A percentile compares a stretch with the other conserved stretches of the same genome.
Conservation (phyloP, 345 rosid genomes). For the Schrenkiella parvula region DNA sequence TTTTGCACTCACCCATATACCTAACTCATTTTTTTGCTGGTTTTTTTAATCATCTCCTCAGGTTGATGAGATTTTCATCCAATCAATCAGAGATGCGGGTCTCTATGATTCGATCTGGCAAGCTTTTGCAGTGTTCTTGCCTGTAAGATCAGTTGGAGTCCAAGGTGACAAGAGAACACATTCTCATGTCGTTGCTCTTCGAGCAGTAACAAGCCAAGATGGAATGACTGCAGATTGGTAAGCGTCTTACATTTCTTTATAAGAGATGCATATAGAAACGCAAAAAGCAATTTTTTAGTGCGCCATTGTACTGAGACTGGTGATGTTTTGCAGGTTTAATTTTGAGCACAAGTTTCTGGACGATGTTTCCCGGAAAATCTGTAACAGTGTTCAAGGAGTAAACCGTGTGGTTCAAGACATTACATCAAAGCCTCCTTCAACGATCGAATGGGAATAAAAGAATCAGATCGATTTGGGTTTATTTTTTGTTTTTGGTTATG, state of each 20-base stretch:
- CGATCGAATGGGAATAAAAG: slow-evolving; percentile 90
- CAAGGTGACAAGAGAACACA: slow-evolving; percentile 99
- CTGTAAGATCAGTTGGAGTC: slow-evolving; percentile 93
- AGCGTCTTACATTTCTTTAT: slow-evolving; percentile 14
- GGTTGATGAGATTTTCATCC: slow-evolving; percentile 98
- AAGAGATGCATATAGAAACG: not conserved
- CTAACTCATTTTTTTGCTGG: not conserved
- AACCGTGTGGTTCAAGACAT: slow-evolving; percentile 97
- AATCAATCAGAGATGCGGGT: slow-evolving; percentile 94
- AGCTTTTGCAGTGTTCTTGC: slow-evolving; percentile 98
- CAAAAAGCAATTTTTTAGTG: not conserved
- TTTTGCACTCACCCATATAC: not conserved
- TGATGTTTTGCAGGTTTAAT: slow-evolving; percentile 55
- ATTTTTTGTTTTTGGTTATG: not conserved
- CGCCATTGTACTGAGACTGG: not conserved
- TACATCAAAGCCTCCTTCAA: slow-evolving; percentile 97
- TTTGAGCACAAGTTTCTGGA: slow-evolving; percentile 94
- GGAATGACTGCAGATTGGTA: slow-evolving; percentile 99
- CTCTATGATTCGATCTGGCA: slow-evolving; percentile 96
- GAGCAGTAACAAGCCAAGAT: slow-evolving; percentile 99
- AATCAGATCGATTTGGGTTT: not conserved
- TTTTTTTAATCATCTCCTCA: slow-evolving; percentile 4
- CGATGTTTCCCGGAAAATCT: slow-evolving; percentile 77
- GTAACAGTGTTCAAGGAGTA: slow-evolving; percentile 92
- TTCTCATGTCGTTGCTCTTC: slow-evolving; percentile 96